Base-by-base conservation (phyloP, 139 green algal species). In the Zygnema circumcarinatum region DNA sequence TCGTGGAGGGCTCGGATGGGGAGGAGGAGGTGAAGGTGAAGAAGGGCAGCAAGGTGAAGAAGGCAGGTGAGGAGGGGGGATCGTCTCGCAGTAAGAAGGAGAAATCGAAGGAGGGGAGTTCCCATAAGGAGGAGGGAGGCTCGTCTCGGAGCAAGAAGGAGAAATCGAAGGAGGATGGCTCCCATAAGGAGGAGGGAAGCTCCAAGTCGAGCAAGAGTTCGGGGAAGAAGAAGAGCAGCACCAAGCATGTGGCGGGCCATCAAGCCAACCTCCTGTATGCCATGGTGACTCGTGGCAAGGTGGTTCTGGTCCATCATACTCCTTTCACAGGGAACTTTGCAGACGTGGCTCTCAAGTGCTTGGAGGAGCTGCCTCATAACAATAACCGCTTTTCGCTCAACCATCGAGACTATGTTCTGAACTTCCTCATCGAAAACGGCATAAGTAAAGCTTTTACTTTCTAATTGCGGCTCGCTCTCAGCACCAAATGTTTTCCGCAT, bases 271-370 rank as follows among this genome's bases (percentile, higher is more conserved):
- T 93, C 21, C 92, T 93, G 36, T 93, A 93, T 67, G 54, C 79
- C 11, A 93, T 93, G 25, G 85, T 93, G 47, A 86, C 91, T 1
- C 81, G 86, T 33, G 1, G 16, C 20, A 80, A 20, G 16, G 94
- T 88, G 0, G 94, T 98, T 25, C 91, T 99, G 3, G 95, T 94
- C 0, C 96, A 99, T 52, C 97, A 98, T 92, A 97, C 96, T 1
- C 92, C 92, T 0, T 98, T 95, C 90, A 94, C 88, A 0, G 96
- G 96, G 38, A 99, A 99, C 83, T 99, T 99, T 89, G 94, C 91
- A 56, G 95, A 94, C 0, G 93, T 99, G 38, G 96, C 95, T 0
- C 92, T 98, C 3, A 94, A 98, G 88, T 97, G 94, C 79, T 79
- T 98, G 16, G 75, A 89, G 54, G 88, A 91, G 47, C 67, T 91